These are phyloP conservation scores for Stachybotrys elegans DNA, from an alignment of 2,329 filamentous ascomycete species.

Conservation along the genomic window DNA sequence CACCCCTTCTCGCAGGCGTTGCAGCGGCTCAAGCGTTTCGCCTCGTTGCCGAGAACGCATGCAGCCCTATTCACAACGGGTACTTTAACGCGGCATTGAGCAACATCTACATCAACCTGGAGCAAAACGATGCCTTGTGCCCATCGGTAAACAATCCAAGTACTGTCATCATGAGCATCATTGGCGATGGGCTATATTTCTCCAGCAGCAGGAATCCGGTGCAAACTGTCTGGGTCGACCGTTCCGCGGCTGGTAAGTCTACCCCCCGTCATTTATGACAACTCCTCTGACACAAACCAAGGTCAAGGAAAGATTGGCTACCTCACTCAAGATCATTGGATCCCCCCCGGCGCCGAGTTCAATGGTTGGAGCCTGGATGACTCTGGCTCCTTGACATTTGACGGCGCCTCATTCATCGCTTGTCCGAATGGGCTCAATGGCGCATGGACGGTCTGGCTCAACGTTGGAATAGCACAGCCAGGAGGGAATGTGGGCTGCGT, in stretches of 20 bases:
- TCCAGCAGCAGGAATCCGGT: background rate
- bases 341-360: background rate
- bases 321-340: background rate
- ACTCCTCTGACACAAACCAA: background rate
- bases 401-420: background rate
- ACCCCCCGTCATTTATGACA: background rate
- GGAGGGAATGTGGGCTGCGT: background rate
- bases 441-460: background rate
- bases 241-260: background rate
- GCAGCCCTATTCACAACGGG: background rate
- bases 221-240: background rate
- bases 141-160: background rate
- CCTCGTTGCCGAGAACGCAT: background rate
- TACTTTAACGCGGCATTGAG: background rate
- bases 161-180: background rate
- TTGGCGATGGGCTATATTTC: background rate
- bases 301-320: background rate
- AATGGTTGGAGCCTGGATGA: background rate
- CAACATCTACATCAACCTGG: background rate
- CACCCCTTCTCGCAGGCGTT: too few relatives aligned
- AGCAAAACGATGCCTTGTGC: background rate
- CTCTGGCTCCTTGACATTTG: background rate
- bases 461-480: background rate
- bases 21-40: too few relatives aligned
- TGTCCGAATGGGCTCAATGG: background rate